Percentiles rank a stretch among this genome's conserved stretches.
These are phyloP conservation scores for Linaria vulgaris DNA, from an alignment of 257 asterid species.

Conservation along the genomic window DNA sequence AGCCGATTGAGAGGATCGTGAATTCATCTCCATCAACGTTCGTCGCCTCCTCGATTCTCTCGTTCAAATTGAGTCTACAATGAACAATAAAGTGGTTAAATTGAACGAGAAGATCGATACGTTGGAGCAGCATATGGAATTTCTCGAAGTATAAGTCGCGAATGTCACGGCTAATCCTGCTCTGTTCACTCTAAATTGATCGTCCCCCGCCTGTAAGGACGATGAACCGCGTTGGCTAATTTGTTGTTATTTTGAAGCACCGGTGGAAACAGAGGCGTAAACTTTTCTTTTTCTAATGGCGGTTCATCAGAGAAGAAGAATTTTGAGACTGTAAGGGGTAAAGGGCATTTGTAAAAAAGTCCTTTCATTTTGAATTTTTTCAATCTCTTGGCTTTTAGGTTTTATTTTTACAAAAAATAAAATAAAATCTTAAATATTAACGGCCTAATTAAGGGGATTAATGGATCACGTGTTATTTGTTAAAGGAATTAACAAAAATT, in stretches of 20 bases:
- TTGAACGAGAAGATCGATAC: constrained; percentile 85
- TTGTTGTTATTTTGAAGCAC: background rate
- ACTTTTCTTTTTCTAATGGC: too few relatives aligned
- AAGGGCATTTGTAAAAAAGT: too few relatives aligned
- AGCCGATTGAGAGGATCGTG: constrained; percentile 98
- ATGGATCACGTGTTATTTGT: too few relatives aligned
- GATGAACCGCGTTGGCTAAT: background rate
- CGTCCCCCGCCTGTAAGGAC: constrained; percentile 25
- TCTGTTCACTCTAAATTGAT: constrained; percentile 55
- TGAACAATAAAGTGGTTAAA: constrained; percentile 65
- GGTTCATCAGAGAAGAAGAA: too few relatives aligned
- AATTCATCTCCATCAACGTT: constrained; percentile 79
- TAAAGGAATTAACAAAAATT: too few relatives aligned
- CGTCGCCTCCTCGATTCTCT: constrained; percentile 94
- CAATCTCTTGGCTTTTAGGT: too few relatives aligned
- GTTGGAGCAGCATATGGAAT: constrained; percentile 73
- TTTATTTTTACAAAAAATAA: too few relatives aligned
- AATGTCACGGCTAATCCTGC: constrained; percentile 85
- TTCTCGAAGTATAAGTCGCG: constrained; percentile 84
- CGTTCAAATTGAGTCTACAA: constrained; percentile 80
- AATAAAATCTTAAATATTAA: too few relatives aligned
- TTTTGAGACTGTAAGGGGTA: too few relatives aligned
- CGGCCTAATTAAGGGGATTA: too few relatives aligned
- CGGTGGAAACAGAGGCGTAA: too few relatives aligned
- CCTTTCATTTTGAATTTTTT: too few relatives aligned